Percentiles rank a stretch among this genome's conserved stretches.
Conservation (phyloP, 176 grass and related monocot genomes). For the Saccharum officinarum region DNA sequence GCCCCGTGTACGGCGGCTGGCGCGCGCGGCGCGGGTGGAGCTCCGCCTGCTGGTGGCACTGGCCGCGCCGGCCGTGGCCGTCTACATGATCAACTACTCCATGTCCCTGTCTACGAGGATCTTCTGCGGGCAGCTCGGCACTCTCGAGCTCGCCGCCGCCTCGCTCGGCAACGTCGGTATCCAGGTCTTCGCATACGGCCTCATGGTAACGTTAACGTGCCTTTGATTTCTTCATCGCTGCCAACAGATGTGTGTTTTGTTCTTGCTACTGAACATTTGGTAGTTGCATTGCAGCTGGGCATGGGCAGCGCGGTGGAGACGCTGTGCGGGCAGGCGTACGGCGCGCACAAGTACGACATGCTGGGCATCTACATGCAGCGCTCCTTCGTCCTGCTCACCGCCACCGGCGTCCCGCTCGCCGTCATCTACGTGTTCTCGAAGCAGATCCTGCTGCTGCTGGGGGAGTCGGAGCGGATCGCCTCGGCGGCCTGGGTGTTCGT, state of each 20-base stretch:
- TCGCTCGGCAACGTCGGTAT: conserved; percentile 67
- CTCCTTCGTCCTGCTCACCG: conserved; percentile 52
- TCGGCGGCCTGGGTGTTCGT: conserved; percentile 61
- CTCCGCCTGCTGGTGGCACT: not conserved
- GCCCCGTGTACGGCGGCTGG: not conserved
- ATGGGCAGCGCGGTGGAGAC: conserved; percentile 97
- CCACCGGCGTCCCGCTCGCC: not conserved
- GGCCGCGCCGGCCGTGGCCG: conserved; percentile 39
- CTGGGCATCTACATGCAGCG: conserved; percentile 83
- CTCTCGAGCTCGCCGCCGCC: conserved; percentile 75
- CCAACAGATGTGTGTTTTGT: no score
- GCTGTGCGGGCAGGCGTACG: conserved; percentile 86
- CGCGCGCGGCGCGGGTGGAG: not conserved
- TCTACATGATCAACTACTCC: conserved; percentile 80
- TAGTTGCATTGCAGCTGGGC: conserved; percentile 47
- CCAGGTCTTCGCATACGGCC: conserved; percentile 67
- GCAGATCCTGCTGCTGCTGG: conserved; percentile 50
- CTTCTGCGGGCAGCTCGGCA: conserved; percentile 77
- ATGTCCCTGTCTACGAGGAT: conserved; percentile 84
- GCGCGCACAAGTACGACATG: conserved; percentile 67
- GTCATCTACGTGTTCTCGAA: not conserved
- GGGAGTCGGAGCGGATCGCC: conserved; percentile 59
- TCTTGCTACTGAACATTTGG: no score
- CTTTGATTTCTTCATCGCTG: no score
- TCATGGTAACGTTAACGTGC: conserved; percentile 43